Evolutionary conservation across 179 eudicot genomes (phyloP).

Genomic region (Patellifolia procumbens): DNA sequence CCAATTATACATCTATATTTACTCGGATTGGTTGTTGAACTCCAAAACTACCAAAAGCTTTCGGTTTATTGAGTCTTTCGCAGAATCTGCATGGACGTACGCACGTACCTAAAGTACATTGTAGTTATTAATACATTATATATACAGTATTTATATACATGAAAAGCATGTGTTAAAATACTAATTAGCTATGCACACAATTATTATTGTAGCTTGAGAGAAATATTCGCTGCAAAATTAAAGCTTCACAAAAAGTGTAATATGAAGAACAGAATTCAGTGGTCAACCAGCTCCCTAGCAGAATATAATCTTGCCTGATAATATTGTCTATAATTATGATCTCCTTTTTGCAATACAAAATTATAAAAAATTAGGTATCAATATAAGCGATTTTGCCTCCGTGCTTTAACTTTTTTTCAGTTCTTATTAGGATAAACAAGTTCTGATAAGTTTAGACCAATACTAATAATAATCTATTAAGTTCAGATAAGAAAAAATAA

Average conservation of each 20-base stretch:
- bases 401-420: no score
- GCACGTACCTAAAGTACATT: not conserved
- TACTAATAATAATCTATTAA: no score
- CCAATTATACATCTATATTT: not conserved
- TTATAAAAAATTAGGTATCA: no score
- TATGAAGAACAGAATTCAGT: not conserved
- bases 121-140: not conserved
- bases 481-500: no score
- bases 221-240: not conserved
- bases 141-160: not conserved
- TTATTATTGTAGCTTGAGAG: conserved; percentile 1
- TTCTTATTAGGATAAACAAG: no score
- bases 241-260: not conserved
- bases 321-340: not conserved
- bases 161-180: not conserved
- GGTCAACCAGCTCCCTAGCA: not conserved
- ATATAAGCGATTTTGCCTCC: no score
- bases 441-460: no score
- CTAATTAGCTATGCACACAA: not conserved
- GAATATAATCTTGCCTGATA: conserved; percentile 5
- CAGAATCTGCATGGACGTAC: not conserved
- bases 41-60: not conserved
- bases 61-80: not conserved
- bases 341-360: not conserved
- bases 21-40: not conserved